Percentiles rank a stretch among this genome's conserved stretches.
Evolutionary conservation across 768 basidiomycete genomes (phyloP).

Genomic region (Lactarius deliciosus): DNA sequence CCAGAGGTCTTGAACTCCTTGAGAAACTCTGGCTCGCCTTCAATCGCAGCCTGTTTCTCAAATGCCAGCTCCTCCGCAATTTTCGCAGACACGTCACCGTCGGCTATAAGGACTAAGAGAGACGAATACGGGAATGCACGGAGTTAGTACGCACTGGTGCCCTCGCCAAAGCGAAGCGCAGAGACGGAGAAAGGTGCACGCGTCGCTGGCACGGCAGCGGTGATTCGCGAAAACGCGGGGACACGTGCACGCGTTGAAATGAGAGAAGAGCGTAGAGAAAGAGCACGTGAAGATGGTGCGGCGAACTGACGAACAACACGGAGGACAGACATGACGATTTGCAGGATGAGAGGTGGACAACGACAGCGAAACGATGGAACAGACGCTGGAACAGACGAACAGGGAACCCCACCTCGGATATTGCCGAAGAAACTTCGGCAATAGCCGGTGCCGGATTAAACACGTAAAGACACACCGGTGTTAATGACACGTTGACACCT

Average conservation of each 20-base stretch:
- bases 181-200: slow-evolving; percentile 45
- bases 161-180: slow-evolving; percentile 41
- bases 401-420: neutral
- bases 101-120: slow-evolving; percentile 46
- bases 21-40: slow-evolving; percentile 69
- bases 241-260: slow-evolving; percentile 32
- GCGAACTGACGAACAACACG: slow-evolving; percentile 60
- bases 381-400: neutral
- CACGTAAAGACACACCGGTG: neutral
- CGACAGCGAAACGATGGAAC: neutral
- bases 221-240: slow-evolving; percentile 30
- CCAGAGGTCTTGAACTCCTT: slow-evolving; percentile 69
- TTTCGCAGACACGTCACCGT: slow-evolving; percentile 71
- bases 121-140: neutral
- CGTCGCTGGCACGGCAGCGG: slow-evolving; percentile 29
- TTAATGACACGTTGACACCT: neutral
- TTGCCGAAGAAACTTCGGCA: slow-evolving; percentile 2
- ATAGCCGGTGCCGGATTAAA: neutral
- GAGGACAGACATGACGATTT: slow-evolving; percentile 55
- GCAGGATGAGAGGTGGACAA: neutral
- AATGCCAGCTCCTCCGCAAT: slow-evolving; percentile 82
- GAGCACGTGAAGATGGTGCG: slow-evolving; percentile 44
- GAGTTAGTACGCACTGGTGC: slow-evolving; percentile 41
- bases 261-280: slow-evolving; percentile 33
- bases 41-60: slow-evolving; percentile 62